phyloP scores from a whole-genome alignment of 176 grass and related monocot genomes.

The Bothriochloa decipiens region DNA sequence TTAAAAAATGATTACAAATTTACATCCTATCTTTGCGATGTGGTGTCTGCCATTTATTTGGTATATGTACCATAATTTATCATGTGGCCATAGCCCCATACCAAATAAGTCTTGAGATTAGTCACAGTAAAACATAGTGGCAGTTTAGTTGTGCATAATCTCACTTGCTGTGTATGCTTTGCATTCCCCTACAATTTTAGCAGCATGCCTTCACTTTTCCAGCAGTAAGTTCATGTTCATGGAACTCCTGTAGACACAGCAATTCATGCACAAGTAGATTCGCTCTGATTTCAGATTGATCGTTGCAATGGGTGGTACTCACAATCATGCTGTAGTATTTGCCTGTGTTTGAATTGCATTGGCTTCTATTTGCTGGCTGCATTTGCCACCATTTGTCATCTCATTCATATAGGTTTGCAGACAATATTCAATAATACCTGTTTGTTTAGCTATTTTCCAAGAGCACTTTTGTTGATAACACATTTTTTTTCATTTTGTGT shows the following conservation, averaged over 20 bases:
- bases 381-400: neutral
- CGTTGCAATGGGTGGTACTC: neutral
- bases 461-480: neutral
- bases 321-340: neutral
- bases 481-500: neutral
- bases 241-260: neutral
- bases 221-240: neutral
- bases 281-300: neutral
- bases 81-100: neutral
- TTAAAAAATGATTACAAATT: neutral
- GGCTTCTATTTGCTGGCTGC: neutral
- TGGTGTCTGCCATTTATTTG: neutral
- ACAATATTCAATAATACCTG: neutral
- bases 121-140: neutral
- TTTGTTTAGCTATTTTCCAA: too few relatives aligned
- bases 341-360: neutral
- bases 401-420: constrained; percentile 4
- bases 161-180: neutral
- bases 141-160: neutral
- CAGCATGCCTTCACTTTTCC: neutral
- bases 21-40: neutral
- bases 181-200: neutral
- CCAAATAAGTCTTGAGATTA: neutral
- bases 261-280: neutral
- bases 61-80: neutral